These are phyloP conservation scores for Candida odintsovae DNA, from an alignment of 805 yeast genomes.

Conservation along the genomic window DNA sequence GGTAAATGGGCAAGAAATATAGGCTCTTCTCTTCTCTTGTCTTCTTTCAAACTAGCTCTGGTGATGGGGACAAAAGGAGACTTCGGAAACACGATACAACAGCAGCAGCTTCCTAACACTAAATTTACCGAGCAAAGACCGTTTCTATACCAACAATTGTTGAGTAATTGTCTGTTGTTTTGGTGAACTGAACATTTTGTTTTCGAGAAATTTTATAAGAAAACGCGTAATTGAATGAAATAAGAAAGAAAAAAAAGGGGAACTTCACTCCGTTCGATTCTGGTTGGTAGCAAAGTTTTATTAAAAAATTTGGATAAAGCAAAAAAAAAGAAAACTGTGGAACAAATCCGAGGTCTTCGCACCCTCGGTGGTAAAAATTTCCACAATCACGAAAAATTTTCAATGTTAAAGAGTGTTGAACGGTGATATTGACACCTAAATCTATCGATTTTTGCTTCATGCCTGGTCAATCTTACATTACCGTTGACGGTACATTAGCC, in stretches of 20 bases:
- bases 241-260: background rate
- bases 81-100: background rate
- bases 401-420: background rate
- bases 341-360: background rate
- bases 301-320: too few species aligned
- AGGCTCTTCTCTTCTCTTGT: too few species aligned
- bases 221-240: too few species aligned
- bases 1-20: background rate
- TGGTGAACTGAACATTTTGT: too few species aligned
- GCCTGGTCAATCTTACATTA: constrained; percentile 21
- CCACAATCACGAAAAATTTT: background rate
- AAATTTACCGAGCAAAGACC: background rate
- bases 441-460: constrained; percentile 1
- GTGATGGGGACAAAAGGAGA: background rate
- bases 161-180: background rate
- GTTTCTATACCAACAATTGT: background rate
- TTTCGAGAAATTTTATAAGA: too few species aligned
- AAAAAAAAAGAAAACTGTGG: too few species aligned
- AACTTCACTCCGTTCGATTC: background rate
- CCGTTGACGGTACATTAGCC: constrained; percentile 35
- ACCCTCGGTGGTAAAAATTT: background rate
- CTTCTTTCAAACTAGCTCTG: background rate
- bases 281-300: background rate
- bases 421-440: background rate
- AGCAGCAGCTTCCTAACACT: background rate